These are phyloP conservation scores for Sporothrix pseudoabietina DNA, from an alignment of 2,329 filamentous ascomycete genomes.

Conservation along the genomic window DNA sequence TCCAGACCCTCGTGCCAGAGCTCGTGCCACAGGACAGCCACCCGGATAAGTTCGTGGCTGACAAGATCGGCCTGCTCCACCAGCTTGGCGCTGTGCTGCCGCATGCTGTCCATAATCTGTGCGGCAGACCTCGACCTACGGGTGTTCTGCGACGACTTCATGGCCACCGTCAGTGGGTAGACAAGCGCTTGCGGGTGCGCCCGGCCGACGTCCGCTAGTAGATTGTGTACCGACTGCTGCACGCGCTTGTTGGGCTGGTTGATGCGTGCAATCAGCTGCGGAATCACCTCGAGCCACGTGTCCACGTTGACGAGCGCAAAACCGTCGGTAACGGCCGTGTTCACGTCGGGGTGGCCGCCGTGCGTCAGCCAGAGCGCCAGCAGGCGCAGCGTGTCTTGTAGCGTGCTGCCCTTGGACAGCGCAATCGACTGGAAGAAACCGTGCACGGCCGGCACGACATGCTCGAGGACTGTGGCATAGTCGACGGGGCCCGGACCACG, in stretches of 20 bases:
- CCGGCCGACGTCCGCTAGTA: constrained; percentile 89
- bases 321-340: constrained; percentile 82
- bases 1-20: constrained; percentile 98
- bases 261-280: constrained; percentile 94
- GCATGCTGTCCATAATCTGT: constrained; percentile 97
- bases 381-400: constrained; percentile 91
- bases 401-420: constrained; percentile 83
- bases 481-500: constrained; percentile 55
- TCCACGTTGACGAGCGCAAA: constrained; percentile 92
- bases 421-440: constrained; percentile 98
- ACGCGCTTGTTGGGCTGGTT: constrained; percentile 92
- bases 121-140: constrained; percentile 84
- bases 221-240: constrained; percentile 84
- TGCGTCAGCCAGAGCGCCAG: constrained; percentile 97
- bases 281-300: constrained; percentile 98
- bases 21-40: constrained; percentile 97
- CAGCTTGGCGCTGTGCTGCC: constrained; percentile 85
- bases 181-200: constrained; percentile 95
- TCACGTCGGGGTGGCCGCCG: constrained; percentile 85
- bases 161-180: constrained; percentile 94
- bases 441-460: constrained; percentile 91
- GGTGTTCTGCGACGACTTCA: constrained; percentile 85
- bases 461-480: constrained; percentile 71
- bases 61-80: constrained; percentile 95
- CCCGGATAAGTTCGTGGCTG: constrained; percentile 93